Evolutionary conservation across 2,329 filamentous ascomycete genomes (phyloP).

Genomic region (Xylaria hypoxylon): DNA sequence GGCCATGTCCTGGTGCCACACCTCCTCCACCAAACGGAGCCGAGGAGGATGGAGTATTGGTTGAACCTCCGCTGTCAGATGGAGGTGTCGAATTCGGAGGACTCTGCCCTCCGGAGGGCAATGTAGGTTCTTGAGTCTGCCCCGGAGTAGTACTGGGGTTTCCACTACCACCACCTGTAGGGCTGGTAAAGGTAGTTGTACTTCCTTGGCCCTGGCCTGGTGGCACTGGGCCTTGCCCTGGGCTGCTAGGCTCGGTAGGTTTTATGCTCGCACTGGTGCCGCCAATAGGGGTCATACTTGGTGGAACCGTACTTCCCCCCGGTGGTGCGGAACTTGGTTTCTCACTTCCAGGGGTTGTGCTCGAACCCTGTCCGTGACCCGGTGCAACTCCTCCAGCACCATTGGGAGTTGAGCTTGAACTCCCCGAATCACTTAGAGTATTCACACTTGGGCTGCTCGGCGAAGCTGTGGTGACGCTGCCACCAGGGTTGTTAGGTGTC

Average conservation of each 20-base stretch:
- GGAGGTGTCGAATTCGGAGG: conserved; percentile 19
- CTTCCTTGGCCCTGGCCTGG: conserved; percentile 36
- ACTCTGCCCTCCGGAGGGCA: conserved; percentile 16
- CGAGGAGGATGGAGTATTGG: conserved; percentile 29
- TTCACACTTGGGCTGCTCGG: conserved; percentile 20
- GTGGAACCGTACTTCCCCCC: conserved; percentile 9
- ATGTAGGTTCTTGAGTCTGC: conserved; percentile 19
- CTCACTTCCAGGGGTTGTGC: conserved; percentile 26
- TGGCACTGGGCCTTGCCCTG: conserved; percentile 24
- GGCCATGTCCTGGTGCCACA: conserved; percentile 35
- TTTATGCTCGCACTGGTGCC: conserved; percentile 10
- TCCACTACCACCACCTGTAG: conserved; percentile 19
- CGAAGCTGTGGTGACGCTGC: conserved; percentile 1
- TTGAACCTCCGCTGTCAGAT: conserved; percentile 25
- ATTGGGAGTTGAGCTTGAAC: conserved; percentile 32
- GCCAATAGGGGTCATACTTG: conserved; percentile 1
- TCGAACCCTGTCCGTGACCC: conserved; percentile 25
- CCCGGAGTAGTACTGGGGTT: conserved; percentile 17
- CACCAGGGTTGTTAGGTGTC: conserved; percentile 17
- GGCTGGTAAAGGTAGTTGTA: conserved; percentile 21
- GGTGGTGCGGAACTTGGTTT: conserved; percentile 23
- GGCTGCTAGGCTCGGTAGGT: conserved; percentile 7
- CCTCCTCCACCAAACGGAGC: conserved; percentile 31
- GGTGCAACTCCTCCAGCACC: conserved; percentile 36
- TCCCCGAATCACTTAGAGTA: conserved; percentile 9